Conservation (phyloP, 305 asterid species). For the Ilex paraguariensis region DNA sequence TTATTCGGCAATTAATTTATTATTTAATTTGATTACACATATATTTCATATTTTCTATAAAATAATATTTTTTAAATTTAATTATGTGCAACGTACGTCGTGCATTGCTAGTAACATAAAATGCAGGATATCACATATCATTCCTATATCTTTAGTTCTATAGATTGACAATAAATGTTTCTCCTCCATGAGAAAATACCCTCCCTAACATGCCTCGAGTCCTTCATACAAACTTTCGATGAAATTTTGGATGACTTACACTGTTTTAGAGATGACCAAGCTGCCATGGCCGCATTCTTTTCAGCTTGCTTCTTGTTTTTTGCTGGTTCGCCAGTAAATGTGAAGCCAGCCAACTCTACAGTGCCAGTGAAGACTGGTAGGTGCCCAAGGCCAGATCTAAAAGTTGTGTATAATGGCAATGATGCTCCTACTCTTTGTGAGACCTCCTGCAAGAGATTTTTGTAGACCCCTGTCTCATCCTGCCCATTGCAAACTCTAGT, state of each 20-base stretch:
- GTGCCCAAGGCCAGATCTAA: constrained; percentile 75
- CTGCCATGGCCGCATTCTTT: constrained; percentile 89
- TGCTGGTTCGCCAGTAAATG: constrained; percentile 83
- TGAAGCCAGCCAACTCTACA: constrained; percentile 73
- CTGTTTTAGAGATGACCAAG: constrained; percentile 79
- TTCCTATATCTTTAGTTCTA: too few species aligned
- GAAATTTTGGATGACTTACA: constrained; percentile 33
- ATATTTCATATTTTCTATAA: too few species aligned
- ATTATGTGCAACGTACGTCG: too few species aligned
- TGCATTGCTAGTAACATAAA: too few species aligned
- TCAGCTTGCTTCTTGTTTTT: constrained; percentile 93
- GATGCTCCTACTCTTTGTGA: constrained; percentile 83
- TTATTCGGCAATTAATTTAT: too few species aligned
- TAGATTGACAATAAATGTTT: too few species aligned
- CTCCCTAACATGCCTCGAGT: too few species aligned
- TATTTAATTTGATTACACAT: too few species aligned
- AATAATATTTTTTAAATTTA: too few species aligned
- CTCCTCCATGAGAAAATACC: too few species aligned
- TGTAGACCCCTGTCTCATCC: constrained; percentile 97
- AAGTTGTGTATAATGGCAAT: constrained; percentile 72
- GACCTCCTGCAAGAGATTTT: constrained; percentile 87
- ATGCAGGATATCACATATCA: too few species aligned
- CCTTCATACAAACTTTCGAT: not conserved
- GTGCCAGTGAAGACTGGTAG: constrained; percentile 74
- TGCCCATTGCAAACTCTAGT: constrained; percentile 25